These are phyloP conservation scores for Aureobasidium leucospermi DNA, from an alignment of 2,329 filamentous ascomycete species.

Conservation along the genomic window DNA sequence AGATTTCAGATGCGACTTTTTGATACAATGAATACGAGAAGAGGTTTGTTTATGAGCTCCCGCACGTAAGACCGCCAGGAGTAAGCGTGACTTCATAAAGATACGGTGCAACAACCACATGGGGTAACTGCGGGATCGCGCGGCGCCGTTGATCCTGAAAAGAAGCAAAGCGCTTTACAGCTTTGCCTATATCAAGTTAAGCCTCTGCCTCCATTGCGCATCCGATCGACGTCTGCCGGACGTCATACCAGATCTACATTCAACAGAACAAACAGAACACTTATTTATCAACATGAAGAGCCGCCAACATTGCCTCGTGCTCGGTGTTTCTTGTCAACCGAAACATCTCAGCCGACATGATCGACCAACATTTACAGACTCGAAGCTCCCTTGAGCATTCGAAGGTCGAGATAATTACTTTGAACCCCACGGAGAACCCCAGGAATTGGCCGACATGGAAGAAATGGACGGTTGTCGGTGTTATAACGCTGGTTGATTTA, in stretches of 20 bases:
- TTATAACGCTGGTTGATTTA: conserved; percentile 26
- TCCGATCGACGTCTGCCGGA: background rate
- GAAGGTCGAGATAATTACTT: conserved; percentile 21
- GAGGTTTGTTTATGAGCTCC: too few species aligned
- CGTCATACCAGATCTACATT: background rate
- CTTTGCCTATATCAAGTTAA: background rate
- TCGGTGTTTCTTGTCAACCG: too few species aligned
- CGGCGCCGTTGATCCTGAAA: background rate
- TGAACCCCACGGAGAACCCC: conserved; percentile 25
- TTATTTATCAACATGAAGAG: background rate
- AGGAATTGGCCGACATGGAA: conserved; percentile 28
- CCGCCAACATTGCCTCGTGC: background rate
- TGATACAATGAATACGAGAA: too few species aligned
- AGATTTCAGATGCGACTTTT: too few species aligned
- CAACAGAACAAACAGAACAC: background rate
- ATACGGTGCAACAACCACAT: background rate
- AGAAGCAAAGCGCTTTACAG: background rate
- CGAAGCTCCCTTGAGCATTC: background rate
- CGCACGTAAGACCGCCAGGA: too few species aligned
- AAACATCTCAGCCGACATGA: background rate
- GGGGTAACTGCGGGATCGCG: background rate
- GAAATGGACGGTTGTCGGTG: conserved; percentile 31
- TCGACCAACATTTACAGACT: background rate
- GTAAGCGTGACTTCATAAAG: too few species aligned
- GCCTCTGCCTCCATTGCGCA: background rate